Evolutionary conservation across 495 filamentous ascomycete genomes (phyloP), one percentile per base, ranked within the genome.

Genomic region (Echria macrotheca): DNA sequence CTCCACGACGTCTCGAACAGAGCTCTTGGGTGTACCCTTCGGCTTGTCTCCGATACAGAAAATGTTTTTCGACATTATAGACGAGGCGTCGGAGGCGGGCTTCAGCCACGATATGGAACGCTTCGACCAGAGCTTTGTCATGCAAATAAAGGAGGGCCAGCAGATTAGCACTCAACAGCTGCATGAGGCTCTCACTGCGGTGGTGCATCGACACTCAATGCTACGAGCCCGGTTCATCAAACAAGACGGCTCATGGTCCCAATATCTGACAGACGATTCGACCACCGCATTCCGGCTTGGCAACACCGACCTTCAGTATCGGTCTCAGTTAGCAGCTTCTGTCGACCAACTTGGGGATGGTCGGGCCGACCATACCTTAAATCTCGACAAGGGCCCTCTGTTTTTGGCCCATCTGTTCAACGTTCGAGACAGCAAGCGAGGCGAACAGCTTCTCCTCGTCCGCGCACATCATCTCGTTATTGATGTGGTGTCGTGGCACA

Each of bases 81-180:
- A n/a, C n/a, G n/a, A n/a, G n/a, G n/a, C n/a, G n/a, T 44, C 44
- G 32, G 23, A 18, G 1, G 19, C 21, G 5, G 36, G 26, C 18
- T 28, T 19, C 14, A 14, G 21, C n/a, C n/a, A n/a, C n/a, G n/a
- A n/a, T n/a, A n/a, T n/a, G n/a, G n/a, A n/a, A n/a, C n/a, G n/a
- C n/a, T 86, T 82, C 61, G 84, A 84, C 54, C 80, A 84, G 53
- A 81, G 80, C 32, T 70, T 84, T 24, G 56, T 80, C 1, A 68
- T 81, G 1, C 71, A 71, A 0, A 32, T 83, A 4, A n/a, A n/a
- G n/a, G n/a, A n/a, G n/a, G 41, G 47, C 32, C 64, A 63, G 26
- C 40, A 49, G 0, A 47, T 75, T 8, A 55, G 66, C 24, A 57
- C 69, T 4, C 9, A 52, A 1, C 58, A 64, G 0, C 46, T 84